Base-by-base conservation (phyloP, 768 basidiomycete genomes). In the Trametes elegans region DNA sequence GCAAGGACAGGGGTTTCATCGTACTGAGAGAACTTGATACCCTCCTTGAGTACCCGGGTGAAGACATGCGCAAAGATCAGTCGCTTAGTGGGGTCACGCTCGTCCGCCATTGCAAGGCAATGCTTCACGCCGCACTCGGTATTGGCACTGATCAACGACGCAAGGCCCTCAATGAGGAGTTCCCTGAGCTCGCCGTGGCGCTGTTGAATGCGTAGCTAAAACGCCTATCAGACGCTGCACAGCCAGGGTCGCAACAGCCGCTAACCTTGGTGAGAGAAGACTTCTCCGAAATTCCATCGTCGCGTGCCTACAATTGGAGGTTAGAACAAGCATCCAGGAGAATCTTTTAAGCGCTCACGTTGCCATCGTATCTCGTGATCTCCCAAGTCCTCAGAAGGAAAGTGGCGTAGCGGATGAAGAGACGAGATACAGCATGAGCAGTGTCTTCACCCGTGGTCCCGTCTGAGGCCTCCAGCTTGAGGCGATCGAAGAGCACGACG, bases 91-190 rank as follows among this genome's bases (percentile, higher is more conserved):
- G 78, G 73, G 64, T 94, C 88, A 19, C 74, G 68, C 62, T 90
- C 86, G 62, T 91, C 93, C 1, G 88, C 90, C 55, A 90, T 75
- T 5, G 84, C 74, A 19, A 95, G 80, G 63, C 88, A 93, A 67
- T 95, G 90, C 68, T 93, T 93, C 66, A 95, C 84, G 5, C 91
- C 93, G 62, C 83, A 87, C 64, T 94, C 90, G 14, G 89, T 85
- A 65, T 96, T 96, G 11, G 91, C 82, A 29, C 79, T 81, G 51
- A 96, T 85, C 6, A 96, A 76, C 57, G 93, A 85, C 0, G 92
- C 81, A 7, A 96, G 79, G 1, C 88, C 90, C 5, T 83, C 79
- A 55, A 95, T 88, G 38, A 91, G 84, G 14, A 90, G 73, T 55
- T 91, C 87, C 13, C 87, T 82, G 35, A 91, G 71, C 53, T 87